Base-by-base conservation (phyloP, 768 basidiomycete genomes). In the Rhizopogon sp. region DNA sequence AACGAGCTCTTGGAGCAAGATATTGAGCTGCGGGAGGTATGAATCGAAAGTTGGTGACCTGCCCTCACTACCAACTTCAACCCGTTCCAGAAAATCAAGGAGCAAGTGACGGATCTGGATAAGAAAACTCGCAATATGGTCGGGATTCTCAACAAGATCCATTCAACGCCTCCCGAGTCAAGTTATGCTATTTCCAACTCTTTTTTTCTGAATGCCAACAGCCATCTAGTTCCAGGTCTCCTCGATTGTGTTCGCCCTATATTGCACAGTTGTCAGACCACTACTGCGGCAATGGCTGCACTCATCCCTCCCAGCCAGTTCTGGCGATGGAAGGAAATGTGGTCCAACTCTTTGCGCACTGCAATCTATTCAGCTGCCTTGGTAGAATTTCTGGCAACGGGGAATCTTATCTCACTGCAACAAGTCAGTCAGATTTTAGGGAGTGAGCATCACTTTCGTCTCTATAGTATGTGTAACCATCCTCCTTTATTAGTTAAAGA, bases 301-400 rank as follows among this genome's bases (percentile, higher is more conserved):
- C 74, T 84, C 33, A 74, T 90, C 25, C 90, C 90, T 29, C 75
- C 74, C 31, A 82, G 87, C 60, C 87, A 90, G 59, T 83, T 88
- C 57, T 92, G 90, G 90, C 76, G 82, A 54, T 92, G 87, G 87
- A 90, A 87, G 66, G 88, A 90, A 25, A 82, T 88, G 82, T 91
- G 89, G 89, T 77, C 79, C 1, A 82, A 81, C 62, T 84, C 87
- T 3, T 66, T 91, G 39, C 77, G 89, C 54, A 79, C 78, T 16
- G 81, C 81, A 10, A 76, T 90, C 1, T 92, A 87, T 62, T 77
- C 80, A 40, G 82, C 82, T 1, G 80, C 84, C 16, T 67, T 92
- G 35, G 74, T 84, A 11, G 79, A 86, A 63, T 93, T 85, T 62
- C 74, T 93, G 6, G 73, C 77, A 5, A 75, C 63, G 37, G 78